Evolutionary conservation across 78 protist species (phyloP), one percentile per base, ranked within the genome.

Genomic region (Polysphondylium violaceum): DNA sequence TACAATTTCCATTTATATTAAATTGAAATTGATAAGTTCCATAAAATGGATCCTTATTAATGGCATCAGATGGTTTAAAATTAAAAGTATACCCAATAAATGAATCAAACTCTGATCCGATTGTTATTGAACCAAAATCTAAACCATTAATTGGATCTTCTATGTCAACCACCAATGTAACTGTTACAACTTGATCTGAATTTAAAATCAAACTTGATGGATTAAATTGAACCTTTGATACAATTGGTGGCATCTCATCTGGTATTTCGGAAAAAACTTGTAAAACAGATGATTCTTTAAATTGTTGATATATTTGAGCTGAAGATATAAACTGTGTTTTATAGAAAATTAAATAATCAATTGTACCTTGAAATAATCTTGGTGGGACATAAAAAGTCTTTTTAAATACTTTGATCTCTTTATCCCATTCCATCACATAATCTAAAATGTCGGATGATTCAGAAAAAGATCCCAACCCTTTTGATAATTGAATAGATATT

Each of bases 181-280:
- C n/a, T n/a, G n/a, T n/a, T n/a, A n/a, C n/a, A n/a, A n/a, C n/a
- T 17, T 16, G 33, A n/a, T 6, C 21, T 17, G 21, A 16, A 56
- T 56, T 14, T n/a, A n/a, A n/a, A n/a, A n/a, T n/a, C n/a, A n/a
- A n/a, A 4, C 21, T 56, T 17, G 63, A 56, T n/a, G n/a, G n/a
- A n/a, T n/a, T n/a, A n/a, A n/a, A n/a, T n/a, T n/a, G n/a, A 4
- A 56, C 5, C 5, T 56, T 4, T n/a, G 12, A 4, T 56, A 56
- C 14, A 56, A 56, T 56, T 17, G 63, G 63, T 56, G 63, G 63
- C 63, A 56, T 56, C 21, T 56, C 63, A 56, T 56, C 63, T n/a
- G 63, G n/a, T n/a, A n/a, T n/a, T n/a, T n/a, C n/a, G n/a, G n/a
- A n/a, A n/a, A n/a, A n/a, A n/a, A n/a, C n/a, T n/a, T n/a, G n/a